A percentile compares a stretch with the other conserved stretches of the same genome.
phyloP scores from a whole-genome alignment of 345 rosid genomes.

The Theobroma cacao region DNA sequence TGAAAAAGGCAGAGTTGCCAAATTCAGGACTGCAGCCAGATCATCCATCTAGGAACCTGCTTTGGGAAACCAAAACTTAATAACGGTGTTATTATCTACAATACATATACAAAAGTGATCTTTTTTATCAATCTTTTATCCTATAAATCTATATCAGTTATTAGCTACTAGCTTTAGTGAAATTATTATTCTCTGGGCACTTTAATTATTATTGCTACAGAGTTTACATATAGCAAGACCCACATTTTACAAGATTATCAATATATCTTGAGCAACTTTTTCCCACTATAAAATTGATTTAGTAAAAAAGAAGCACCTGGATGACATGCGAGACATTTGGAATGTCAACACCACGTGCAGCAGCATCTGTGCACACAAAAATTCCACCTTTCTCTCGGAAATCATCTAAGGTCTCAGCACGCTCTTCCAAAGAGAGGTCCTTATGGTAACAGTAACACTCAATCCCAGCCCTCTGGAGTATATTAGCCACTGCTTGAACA shows the following conservation, averaged over 20 bases:
- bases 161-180: background rate
- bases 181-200: background rate
- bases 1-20: background rate
- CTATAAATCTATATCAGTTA: background rate
- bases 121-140: background rate
- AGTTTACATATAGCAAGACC: background rate
- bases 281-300: background rate
- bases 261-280: background rate
- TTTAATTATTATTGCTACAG: background rate
- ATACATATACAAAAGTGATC: background rate
- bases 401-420: constrained; percentile 56
- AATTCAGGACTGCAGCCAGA: background rate
- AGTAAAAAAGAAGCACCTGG: constrained; percentile 56
- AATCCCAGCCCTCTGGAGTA: constrained; percentile 74
- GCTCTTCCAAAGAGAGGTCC: constrained; percentile 75
- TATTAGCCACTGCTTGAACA: constrained; percentile 77
- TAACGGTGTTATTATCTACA: no score
- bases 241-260: background rate
- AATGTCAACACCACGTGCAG: constrained; percentile 95
- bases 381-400: constrained; percentile 83
- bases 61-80: background rate
- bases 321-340: constrained; percentile 87
- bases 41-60: background rate
- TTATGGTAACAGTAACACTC: constrained; percentile 80
- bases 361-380: constrained; percentile 96